Percentiles rank a stretch among this genome's conserved stretches.
These are phyloP conservation scores for Triticum urartu DNA, from an alignment of 176 grass and related monocot genomes.

Conservation along the genomic window DNA sequence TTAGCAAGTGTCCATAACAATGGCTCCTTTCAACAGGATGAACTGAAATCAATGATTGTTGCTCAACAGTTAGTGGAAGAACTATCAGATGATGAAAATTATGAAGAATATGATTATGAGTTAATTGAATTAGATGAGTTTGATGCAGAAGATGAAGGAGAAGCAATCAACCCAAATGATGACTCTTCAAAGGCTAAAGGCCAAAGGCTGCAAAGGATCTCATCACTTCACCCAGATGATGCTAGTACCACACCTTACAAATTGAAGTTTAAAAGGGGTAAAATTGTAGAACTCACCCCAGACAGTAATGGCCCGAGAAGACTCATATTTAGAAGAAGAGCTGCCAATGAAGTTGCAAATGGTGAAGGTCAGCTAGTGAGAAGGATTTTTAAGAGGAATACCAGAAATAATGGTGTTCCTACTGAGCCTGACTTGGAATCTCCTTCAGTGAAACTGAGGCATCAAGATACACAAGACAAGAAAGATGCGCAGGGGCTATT, in stretches of 20 bases:
- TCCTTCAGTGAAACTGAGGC: slow-evolving; percentile 56
- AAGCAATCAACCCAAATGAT: slow-evolving; percentile 27
- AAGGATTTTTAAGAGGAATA: slow-evolving; percentile 57
- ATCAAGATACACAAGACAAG: slow-evolving; percentile 70
- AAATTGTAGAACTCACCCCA: slow-evolving; percentile 65
- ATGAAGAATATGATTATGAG: slow-evolving; percentile 53
- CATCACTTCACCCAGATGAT: slow-evolving; percentile 40
- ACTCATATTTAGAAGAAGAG: slow-evolving; percentile 78
- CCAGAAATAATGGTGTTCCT: slow-evolving; percentile 13
- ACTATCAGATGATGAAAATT: slow-evolving; percentile 47
- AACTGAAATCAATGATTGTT: slow-evolving; percentile 35
- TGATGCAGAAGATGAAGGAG: slow-evolving; percentile 38
- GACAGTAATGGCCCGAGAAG: slow-evolving; percentile 60
- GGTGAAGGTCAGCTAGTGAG: slow-evolving; percentile 32
- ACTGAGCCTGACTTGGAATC: slow-evolving; percentile 41
- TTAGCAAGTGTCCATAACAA: slow-evolving; percentile 16
- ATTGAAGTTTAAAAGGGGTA: slow-evolving; percentile 82
- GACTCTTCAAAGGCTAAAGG: slow-evolving; percentile 32
- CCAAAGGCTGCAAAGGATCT: slow-evolving; percentile 37
- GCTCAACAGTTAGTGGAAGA: slow-evolving; percentile 34
- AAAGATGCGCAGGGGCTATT: slow-evolving; percentile 86
- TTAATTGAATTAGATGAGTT: slow-evolving; percentile 56
- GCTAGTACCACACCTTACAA: slow-evolving; percentile 53
- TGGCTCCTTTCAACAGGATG: slow-evolving; percentile 26
- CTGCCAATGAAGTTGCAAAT: slow-evolving; percentile 33